These are phyloP conservation scores for Margaritispora aquatica DNA, from an alignment of 495 filamentous ascomycete species.

Conservation along the genomic window DNA sequence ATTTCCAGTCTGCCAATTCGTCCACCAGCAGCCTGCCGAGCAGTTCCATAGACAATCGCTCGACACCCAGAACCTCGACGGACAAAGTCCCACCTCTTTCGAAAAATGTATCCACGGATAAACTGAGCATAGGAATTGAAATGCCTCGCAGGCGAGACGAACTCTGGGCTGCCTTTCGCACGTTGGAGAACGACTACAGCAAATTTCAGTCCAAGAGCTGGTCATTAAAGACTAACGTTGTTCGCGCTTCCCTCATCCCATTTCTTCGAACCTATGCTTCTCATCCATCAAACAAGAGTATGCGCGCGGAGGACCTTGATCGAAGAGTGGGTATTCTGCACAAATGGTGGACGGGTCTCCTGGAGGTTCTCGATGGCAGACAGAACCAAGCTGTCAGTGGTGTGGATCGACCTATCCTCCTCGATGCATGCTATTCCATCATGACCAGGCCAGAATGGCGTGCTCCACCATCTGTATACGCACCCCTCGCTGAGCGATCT, in stretches of 20 bases:
- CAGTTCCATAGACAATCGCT: slow-evolving; percentile 39
- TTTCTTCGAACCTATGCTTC: slow-evolving; percentile 68
- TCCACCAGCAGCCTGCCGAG: slow-evolving; percentile 24
- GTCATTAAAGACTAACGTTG: slow-evolving; percentile 69
- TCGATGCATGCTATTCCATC: slow-evolving; percentile 76
- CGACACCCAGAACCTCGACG: slow-evolving; percentile 41
- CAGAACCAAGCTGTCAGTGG: slow-evolving; percentile 66
- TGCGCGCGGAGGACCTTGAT: slow-evolving; percentile 78
- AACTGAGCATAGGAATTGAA: slow-evolving; percentile 35
- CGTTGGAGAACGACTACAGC: slow-evolving; percentile 74
- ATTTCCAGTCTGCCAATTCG: slow-evolving; percentile 27
- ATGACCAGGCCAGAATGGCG: slow-evolving; percentile 96
- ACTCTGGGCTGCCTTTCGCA: slow-evolving; percentile 80
- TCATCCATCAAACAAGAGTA: slow-evolving; percentile 61
- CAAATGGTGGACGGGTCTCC: slow-evolving; percentile 91
- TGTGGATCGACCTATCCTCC: slow-evolving; percentile 71
- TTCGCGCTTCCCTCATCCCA: slow-evolving; percentile 74
- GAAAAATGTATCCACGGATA: slow-evolving; percentile 53
- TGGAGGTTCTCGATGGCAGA: slow-evolving; percentile 69
- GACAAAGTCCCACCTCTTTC: slow-evolving; percentile 47
- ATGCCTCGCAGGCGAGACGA: slow-evolving; percentile 62
- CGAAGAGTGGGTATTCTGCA: slow-evolving; percentile 76
- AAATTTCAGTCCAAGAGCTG: slow-evolving; percentile 79
- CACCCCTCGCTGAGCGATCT: slow-evolving; percentile 42
- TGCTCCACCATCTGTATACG: slow-evolving; percentile 57